Evolutionary conservation across 768 basidiomycete species (phyloP).

Genomic region (Suillus variegatus): DNA sequence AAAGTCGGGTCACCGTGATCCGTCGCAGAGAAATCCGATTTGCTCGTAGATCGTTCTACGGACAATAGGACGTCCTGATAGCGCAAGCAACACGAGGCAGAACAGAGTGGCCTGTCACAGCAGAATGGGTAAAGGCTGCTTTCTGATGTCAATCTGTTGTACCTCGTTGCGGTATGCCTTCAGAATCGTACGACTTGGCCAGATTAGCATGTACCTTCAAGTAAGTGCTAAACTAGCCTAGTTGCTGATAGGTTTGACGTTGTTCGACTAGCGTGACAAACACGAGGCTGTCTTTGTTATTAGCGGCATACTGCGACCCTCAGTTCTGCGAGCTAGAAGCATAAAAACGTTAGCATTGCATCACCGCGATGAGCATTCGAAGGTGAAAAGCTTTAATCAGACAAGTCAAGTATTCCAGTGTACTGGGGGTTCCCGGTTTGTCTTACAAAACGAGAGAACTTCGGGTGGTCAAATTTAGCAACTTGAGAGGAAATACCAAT

Average conservation of each 20-base stretch:
- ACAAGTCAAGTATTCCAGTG: neutral
- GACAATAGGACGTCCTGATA: neutral
- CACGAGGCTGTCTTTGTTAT: neutral
- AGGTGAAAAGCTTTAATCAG: neutral
- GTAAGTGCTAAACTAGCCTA: neutral
- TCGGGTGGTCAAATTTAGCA: neutral
- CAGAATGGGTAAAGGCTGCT: neutral
- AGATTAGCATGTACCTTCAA: neutral
- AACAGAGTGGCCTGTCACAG: neutral
- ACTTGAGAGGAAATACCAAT: neutral
- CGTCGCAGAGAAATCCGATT: neutral
- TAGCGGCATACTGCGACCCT: neutral
- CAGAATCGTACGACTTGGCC: constrained; percentile 2
- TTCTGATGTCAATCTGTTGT: neutral
- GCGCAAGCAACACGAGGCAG: neutral
- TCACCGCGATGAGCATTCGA: neutral
- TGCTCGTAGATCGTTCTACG: neutral
- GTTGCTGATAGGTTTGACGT: neutral
- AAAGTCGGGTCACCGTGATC: neutral
- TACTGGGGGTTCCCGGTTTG: neutral
- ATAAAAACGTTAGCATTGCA: neutral
- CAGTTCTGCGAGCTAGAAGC: neutral
- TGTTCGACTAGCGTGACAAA: neutral
- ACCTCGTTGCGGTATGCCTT: neutral
- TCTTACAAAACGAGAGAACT: neutral